Base-by-base conservation (phyloP, 306 rosid species). In the Pachyrhizus erosus region DNA sequence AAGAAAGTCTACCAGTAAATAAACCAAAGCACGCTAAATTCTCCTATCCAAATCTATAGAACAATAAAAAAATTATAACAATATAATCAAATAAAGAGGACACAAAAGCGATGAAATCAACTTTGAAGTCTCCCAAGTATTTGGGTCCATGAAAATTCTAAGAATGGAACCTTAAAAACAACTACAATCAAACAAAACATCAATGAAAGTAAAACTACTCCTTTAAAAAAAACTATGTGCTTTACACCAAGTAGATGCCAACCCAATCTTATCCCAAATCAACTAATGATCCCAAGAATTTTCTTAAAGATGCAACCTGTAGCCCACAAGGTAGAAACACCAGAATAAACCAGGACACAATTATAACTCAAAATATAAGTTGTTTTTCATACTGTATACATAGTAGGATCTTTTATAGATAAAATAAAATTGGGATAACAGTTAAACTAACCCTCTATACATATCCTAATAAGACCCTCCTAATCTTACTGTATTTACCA, bases 391-490 rank as follows among this genome's bases (percentile, higher is more conserved):
- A 7, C 21, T 2, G 21, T 29, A 62, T 29, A 62, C 69, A 29
- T 29, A 27, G 9, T 20, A 27, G 20, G 49, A 34, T 37, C 73
- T 66, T 78, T 37, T 29, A 77, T 9, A 51, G 51, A 51, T 33
- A 60, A n/a, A 55, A 72, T 20, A 61, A 60, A 70, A 76, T 20
- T 5, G 1, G 49, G 54, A 29, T 49, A 31, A 18, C 12, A 6
- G 62, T 13, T 77, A 70, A 70, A 23, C 61, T 57, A 34, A 46
- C 60, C 27, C 73, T 51, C 57, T 58, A 21, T 23, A 71, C 52
- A 76, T 55, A 72, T 62, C 83, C 65, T 5, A 61, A 31, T 71
- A 27, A 34, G 37, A 71, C 62, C 75, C 72, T 42, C 75, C 72
- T 31, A 49, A 64, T 10, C 72, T 15, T 31, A 40, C 75, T 20